Conservation (phyloP, 2,329 filamentous ascomycete genomes). For the Tolypocladium sp. region DNA sequence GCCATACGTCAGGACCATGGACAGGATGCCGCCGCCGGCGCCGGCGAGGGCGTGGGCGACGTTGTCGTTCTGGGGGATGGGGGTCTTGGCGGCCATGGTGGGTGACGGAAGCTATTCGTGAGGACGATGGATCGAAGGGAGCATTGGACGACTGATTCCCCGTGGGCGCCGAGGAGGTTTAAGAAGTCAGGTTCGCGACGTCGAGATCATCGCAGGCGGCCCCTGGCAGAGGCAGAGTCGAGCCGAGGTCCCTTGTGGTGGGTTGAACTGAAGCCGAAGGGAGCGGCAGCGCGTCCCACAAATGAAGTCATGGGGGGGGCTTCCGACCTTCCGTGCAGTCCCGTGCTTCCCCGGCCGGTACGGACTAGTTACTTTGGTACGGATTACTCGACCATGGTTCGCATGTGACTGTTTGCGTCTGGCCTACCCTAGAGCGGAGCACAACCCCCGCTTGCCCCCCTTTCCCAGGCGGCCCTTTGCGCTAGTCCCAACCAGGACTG, state of each 20-base stretch:
- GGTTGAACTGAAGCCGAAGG: background rate
- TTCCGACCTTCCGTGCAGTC: background rate
- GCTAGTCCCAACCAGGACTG: constrained; percentile 13
- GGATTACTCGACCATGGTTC: too few relatives aligned
- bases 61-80: constrained; percentile 84
- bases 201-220: background rate
- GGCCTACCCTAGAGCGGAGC: background rate
- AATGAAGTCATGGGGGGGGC: background rate
- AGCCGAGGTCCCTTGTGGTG: background rate
- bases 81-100: constrained; percentile 42
- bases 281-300: background rate
- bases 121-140: background rate
- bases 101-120: background rate
- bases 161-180: background rate
- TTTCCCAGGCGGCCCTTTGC: background rate
- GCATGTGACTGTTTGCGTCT: background rate
- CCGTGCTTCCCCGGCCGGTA: too few relatives aligned
- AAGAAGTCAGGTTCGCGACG: background rate
- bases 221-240: background rate
- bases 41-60: constrained; percentile 91
- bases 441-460: too few relatives aligned
- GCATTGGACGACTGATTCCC: background rate
- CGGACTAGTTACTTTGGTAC: too few relatives aligned
- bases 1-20: constrained; percentile 84
- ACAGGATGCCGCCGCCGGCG: constrained; percentile 85